Percentiles rank a stretch among this genome's conserved stretches.
Conservation (phyloP, 805 yeast genomes). For the Blastobotrys americana region DNA sequence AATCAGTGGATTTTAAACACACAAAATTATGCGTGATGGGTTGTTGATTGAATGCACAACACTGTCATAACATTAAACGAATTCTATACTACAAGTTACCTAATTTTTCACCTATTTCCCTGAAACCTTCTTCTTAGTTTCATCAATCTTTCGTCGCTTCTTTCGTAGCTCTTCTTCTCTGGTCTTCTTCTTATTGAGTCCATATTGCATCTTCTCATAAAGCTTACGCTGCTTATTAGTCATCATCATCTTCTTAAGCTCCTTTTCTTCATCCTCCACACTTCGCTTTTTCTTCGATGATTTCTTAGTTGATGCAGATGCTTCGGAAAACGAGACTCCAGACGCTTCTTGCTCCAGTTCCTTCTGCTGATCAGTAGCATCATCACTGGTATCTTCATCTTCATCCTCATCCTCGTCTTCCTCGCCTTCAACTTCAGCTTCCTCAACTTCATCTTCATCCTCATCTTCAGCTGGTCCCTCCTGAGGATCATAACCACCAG, state of each 20-base stretch:
- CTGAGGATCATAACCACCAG: slow-evolving; percentile 81
- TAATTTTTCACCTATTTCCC: background rate
- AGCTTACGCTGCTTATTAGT: slow-evolving; percentile 89
- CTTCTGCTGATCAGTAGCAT: slow-evolving; percentile 52
- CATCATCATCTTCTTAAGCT: slow-evolving; percentile 95
- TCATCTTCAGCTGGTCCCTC: slow-evolving; percentile 45
- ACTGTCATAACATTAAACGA: no score
- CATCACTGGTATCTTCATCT: slow-evolving; percentile 37
- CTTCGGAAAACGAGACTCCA: slow-evolving; percentile 71
- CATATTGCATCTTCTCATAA: slow-evolving; percentile 92
- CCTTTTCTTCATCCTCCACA: slow-evolving; percentile 65
- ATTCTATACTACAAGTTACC: background rate
- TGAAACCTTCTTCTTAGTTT: slow-evolving; percentile 14
- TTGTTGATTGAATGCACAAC: background rate
- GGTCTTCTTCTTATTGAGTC: slow-evolving; percentile 72
- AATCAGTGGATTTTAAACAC: no score
- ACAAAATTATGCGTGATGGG: no score
- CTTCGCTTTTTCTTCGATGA: slow-evolving; percentile 31
- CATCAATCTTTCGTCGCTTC: slow-evolving; percentile 44
- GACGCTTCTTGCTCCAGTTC: slow-evolving; percentile 88
- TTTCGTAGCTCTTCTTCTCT: slow-evolving; percentile 67
- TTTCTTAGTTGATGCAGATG: slow-evolving; percentile 31
- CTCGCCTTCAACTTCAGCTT: slow-evolving; percentile 46
- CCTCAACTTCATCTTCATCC: slow-evolving; percentile 46
- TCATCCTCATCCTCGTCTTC: slow-evolving; percentile 48